phyloP scores from a whole-genome alignment of 78 protist species.

The Protostelium mycophagum region DNA sequence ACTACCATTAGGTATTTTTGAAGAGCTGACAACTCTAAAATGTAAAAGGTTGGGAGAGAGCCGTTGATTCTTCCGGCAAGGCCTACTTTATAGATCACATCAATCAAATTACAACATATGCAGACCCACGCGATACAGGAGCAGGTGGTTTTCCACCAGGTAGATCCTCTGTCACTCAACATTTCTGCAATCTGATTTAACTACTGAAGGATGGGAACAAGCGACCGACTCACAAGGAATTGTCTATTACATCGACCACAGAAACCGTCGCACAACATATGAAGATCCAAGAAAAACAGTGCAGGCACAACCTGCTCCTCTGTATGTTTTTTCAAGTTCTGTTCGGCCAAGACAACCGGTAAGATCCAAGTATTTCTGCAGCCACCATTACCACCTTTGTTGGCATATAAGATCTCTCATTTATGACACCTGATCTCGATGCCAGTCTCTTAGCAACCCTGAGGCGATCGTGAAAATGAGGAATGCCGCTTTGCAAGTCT shows the following conservation, averaged over 20 bases:
- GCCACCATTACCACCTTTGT: too few relatives aligned
- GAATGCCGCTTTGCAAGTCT: background rate
- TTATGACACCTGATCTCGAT: too few relatives aligned
- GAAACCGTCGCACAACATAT: background rate
- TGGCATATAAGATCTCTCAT: too few relatives aligned
- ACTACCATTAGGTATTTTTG: too few relatives aligned
- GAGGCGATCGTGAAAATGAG: background rate
- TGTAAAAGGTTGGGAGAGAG: background rate
- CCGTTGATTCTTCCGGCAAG: background rate
- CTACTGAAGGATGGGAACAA: background rate
- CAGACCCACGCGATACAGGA: too few relatives aligned
- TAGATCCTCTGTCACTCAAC: too few relatives aligned
- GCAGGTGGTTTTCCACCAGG: too few relatives aligned
- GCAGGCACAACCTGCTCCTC: background rate
- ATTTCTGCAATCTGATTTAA: too few relatives aligned
- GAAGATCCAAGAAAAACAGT: background rate
- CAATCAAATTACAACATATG: background rate
- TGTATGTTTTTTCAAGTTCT: background rate
- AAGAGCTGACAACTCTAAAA: too few relatives aligned
- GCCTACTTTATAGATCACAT: background rate
- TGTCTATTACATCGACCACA: background rate
- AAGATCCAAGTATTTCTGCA: too few relatives aligned
- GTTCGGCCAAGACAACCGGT: too few relatives aligned
- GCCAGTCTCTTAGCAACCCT: background rate
- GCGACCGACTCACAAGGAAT: background rate